Base-by-base conservation (phyloP, 2,329 filamentous ascomycete species). In the Scolecobasidium constrictum region DNA sequence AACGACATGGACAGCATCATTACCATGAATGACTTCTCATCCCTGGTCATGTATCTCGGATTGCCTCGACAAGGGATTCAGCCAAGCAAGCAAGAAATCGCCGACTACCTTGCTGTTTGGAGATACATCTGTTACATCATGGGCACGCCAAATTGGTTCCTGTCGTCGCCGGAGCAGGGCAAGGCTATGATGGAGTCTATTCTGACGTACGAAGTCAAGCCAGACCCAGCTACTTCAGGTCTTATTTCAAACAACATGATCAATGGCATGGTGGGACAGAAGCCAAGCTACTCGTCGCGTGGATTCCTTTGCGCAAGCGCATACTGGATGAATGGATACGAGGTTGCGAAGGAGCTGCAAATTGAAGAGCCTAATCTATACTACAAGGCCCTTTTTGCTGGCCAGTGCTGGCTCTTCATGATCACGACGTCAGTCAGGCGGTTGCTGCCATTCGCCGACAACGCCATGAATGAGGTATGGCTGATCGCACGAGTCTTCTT, bases 61-160 rank as follows among this genome's bases (percentile, higher is more conserved):
- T 68, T 87, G 4, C 83, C 83, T 0, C 69, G 81, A 0, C 83
- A 88, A 61, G 84, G 83, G 3, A 77, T 90, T 43, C 78, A 65
- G 49, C 62, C 83, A 18, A 68, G 70, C 0, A 45, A 67, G 19
- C 72, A 73, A 45, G 83, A 90, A 54, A 76, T 74, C 2, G 54
- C 56, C 2, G 83, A 87, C 52, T 88, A 85, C 54, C 67, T 85
- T 35, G 81, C 83, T 0, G 64, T 88, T 1, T 90, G 83, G 83
- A 72, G 83, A 3, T 82, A 83, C 48, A 74, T 88, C 11, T 82
- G 74, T 1, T 71, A 85, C 53, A 66, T 87, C 26, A 71, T 86
- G 52, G 84, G 83, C 13, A 77, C 76, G 4, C 83, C 83, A 0
- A 48, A 70, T 19, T 69, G 62, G 1, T 77, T 86, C 53, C 77